These are phyloP conservation scores for Nakazawaea peltata DNA, from an alignment of 805 yeast species.

Conservation along the genomic window DNA sequence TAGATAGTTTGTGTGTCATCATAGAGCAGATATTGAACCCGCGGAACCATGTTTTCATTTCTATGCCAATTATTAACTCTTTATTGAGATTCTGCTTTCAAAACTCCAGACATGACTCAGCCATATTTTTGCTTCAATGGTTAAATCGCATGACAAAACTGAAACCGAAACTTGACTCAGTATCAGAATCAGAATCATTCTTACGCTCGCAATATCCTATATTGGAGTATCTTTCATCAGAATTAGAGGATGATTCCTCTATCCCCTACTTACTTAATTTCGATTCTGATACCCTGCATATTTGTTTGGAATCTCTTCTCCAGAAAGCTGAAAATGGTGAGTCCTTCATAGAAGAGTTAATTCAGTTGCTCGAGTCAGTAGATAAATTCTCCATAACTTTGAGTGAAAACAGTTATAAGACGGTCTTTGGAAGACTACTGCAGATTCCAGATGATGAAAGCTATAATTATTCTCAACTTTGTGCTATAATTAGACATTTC, in stretches of 20 bases:
- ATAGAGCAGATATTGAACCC: not conserved
- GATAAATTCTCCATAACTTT: not conserved
- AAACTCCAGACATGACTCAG: not conserved
- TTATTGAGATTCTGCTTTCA: not conserved
- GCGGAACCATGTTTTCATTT: not conserved
- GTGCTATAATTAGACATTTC: no score
- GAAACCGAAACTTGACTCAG: not conserved
- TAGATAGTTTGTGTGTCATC: not conserved
- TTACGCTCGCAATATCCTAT: not conserved
- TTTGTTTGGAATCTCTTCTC: no score
- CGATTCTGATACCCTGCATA: slow-evolving; percentile 5
- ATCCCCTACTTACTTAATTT: slow-evolving; percentile 1
- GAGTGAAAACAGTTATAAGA: not conserved
- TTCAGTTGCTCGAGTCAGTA: not conserved
- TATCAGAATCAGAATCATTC: not conserved
- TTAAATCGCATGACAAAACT: not conserved
- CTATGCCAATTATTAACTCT: not conserved
- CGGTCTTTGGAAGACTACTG: not conserved
- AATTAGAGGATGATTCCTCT: not conserved
- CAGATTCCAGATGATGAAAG: not conserved
- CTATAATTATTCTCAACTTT: not conserved
- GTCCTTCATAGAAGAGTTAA: not conserved
- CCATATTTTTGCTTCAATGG: not conserved
- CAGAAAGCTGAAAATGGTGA: no score
- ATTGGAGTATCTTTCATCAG: not conserved